Evolutionary conservation across 2,329 filamentous ascomycete genomes (phyloP).

Genomic region (Pyrenophora seminiperda): DNA sequence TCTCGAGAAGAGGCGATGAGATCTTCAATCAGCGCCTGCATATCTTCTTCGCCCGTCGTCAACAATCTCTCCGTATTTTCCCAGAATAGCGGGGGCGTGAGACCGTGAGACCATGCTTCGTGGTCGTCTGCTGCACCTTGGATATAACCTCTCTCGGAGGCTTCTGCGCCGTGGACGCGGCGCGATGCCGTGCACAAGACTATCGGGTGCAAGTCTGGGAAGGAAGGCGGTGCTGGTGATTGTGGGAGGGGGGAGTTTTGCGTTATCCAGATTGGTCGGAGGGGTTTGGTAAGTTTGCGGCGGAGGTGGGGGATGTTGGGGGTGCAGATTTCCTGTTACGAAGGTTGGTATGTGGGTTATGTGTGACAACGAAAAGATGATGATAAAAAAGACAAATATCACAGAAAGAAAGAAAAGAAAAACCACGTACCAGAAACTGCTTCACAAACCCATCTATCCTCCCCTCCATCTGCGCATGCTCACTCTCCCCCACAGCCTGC

Average conservation of each 20-base stretch:
- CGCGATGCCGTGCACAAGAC: slow-evolving; percentile 86
- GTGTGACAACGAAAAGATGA: neutral
- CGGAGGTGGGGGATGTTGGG: slow-evolving; percentile 63
- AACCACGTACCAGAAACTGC: slow-evolving; percentile 51
- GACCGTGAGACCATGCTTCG: slow-evolving; percentile 85
- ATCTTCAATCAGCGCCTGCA: slow-evolving; percentile 58
- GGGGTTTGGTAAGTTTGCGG: slow-evolving; percentile 67
- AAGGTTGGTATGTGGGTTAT: slow-evolving; percentile 1
- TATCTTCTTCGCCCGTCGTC: slow-evolving; percentile 66
- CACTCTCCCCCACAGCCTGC: slow-evolving; percentile 72
- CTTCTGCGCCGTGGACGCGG: slow-evolving; percentile 70
- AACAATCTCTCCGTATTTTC: slow-evolving; percentile 65
- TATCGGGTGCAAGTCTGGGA: slow-evolving; percentile 69
- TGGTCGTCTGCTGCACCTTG: slow-evolving; percentile 95
- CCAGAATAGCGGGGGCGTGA: slow-evolving; percentile 85
- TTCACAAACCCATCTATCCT: slow-evolving; percentile 62
- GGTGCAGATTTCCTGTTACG: slow-evolving; percentile 62
- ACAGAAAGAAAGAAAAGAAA: slow-evolving; percentile 9
- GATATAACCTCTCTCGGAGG: slow-evolving; percentile 77
- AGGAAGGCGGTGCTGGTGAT: slow-evolving; percentile 54
- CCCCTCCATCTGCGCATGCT: slow-evolving; percentile 77
- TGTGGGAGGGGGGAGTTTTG: slow-evolving; percentile 63
- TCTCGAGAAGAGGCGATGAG: slow-evolving; percentile 49
- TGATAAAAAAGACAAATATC: slow-evolving; percentile 8
- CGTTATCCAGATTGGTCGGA: slow-evolving; percentile 81